Evolutionary conservation across 768 basidiomycete genomes (phyloP).

Genomic region (Fistulinella prunicolor): DNA sequence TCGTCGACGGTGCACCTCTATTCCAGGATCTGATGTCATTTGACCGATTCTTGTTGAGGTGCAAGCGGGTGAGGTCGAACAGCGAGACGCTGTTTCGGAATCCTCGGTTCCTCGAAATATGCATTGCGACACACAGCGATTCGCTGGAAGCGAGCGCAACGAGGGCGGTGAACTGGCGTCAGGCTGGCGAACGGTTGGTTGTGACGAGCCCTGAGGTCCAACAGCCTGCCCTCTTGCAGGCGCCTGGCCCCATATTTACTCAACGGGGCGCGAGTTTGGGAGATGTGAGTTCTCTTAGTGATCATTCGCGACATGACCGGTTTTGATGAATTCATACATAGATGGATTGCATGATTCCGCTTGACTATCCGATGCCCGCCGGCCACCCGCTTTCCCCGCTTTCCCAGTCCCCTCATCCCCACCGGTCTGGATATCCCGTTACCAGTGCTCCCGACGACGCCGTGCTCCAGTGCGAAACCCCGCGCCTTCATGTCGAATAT

Average conservation of each 20-base stretch:
- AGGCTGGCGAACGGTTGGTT: not conserved
- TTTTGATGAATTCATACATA: not conserved
- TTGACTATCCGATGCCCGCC: slow-evolving; percentile 4
- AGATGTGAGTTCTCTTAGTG: no score
- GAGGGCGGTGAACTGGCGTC: not conserved
- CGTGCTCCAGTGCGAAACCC: not conserved
- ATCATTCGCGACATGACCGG: no score
- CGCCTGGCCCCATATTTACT: slow-evolving; percentile 15
- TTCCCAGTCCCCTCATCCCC: not conserved
- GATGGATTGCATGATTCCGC: slow-evolving; percentile 2
- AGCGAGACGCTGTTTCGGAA: slow-evolving; percentile 34
- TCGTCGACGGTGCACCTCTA: slow-evolving; percentile 39
- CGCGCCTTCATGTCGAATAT: slow-evolving; percentile 1
- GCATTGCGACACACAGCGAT: slow-evolving; percentile 16
- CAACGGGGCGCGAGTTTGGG: slow-evolving; percentile 18
- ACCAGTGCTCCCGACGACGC: not conserved
- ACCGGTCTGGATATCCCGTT: slow-evolving; percentile 2
- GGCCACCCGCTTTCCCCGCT: not conserved
- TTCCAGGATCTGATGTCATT: slow-evolving; percentile 41
- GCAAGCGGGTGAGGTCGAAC: slow-evolving; percentile 36
- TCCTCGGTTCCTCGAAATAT: slow-evolving; percentile 45
- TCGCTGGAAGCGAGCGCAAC: slow-evolving; percentile 10
- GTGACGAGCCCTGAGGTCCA: not conserved
- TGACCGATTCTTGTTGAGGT: slow-evolving; percentile 44
- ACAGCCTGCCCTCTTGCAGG: not conserved